phyloP scores from a whole-genome alignment of 345 rosid genomes.

The Eucalyptus sp. region DNA sequence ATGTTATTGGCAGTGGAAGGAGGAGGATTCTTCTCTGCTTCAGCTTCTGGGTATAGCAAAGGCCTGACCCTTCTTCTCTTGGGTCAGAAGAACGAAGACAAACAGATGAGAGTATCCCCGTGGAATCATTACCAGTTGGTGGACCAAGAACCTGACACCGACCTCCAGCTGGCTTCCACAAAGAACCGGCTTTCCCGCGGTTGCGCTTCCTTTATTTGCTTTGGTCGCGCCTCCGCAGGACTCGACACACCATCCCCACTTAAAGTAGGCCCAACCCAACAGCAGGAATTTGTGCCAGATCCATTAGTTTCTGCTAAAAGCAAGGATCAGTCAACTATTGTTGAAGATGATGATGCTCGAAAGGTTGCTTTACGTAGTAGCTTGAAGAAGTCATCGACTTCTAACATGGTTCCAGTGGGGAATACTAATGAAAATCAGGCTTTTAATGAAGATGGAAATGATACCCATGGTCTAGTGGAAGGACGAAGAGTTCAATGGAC shows the following conservation, averaged over 20 bases:
- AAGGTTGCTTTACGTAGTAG: slow-evolving; percentile 60
- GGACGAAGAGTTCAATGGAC: slow-evolving; percentile 93
- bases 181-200: slow-evolving; percentile 76
- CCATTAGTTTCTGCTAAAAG: slow-evolving; percentile 31
- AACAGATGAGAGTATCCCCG: slow-evolving; percentile 92
- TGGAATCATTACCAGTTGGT: slow-evolving; percentile 97
- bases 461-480: slow-evolving; percentile 28
- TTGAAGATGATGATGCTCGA: slow-evolving; percentile 24
- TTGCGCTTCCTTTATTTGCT: slow-evolving; percentile 80
- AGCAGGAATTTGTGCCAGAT: slow-evolving; percentile 41
- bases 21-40: slow-evolving; percentile 97
- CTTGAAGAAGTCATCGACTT: slow-evolving; percentile 51
- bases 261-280: slow-evolving; percentile 67
- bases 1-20: slow-evolving; percentile 98
- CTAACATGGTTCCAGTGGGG: slow-evolving; percentile 20
- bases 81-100: slow-evolving; percentile 72
- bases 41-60: slow-evolving; percentile 91
- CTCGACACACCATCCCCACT: slow-evolving; percentile 62
- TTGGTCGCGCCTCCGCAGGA: slow-evolving; percentile 84
- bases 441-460: slow-evolving; percentile 25
- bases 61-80: slow-evolving; percentile 83
- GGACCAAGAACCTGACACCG: slow-evolving; percentile 59
- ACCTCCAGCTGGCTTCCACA: slow-evolving; percentile 91
- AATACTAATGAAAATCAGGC: slow-evolving; percentile 20
- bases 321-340: slow-evolving; percentile 16